A percentile compares a stretch with the other conserved stretches of the same genome.
Conservation (phyloP, 1,139 yeast genomes). For the Candida anutae region DNA sequence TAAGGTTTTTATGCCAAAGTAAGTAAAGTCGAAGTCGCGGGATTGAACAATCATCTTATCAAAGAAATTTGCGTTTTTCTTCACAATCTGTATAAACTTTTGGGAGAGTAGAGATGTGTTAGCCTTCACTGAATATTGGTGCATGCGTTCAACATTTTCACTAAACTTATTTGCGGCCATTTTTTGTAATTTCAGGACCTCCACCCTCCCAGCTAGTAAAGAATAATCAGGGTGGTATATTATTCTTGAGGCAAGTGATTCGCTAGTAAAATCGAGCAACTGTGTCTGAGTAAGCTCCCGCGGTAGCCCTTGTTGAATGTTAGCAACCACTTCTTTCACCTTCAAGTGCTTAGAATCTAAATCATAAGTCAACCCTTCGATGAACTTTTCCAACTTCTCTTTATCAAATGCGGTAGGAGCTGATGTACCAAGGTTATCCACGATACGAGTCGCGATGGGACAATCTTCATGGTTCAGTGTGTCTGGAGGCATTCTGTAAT, state of each 20-base stretch:
- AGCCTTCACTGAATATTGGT: constrained; percentile 8
- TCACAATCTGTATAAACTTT: constrained; percentile 23
- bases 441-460: constrained; percentile 1
- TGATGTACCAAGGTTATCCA: too few species aligned
- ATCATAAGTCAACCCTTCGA: constrained; percentile 10
- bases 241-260: constrained; percentile 37
- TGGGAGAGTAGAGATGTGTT: constrained; percentile 15
- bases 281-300: constrained; percentile 20
- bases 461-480: background rate
- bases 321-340: constrained; percentile 16
- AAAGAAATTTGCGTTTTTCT: constrained; percentile 22
- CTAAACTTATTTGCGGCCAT: constrained; percentile 21
- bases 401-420: constrained; percentile 10
- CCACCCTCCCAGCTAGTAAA: constrained; percentile 40
- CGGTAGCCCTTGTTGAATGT: constrained; percentile 25
- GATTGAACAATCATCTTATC: constrained; percentile 27
- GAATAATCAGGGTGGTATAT: constrained; percentile 42
- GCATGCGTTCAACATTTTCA: constrained; percentile 20
- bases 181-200: constrained; percentile 25
- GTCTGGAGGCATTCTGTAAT: too few species aligned
- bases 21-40: constrained; percentile 36
- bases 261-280: constrained; percentile 32
- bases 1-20: constrained; percentile 48
- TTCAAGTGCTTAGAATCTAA: constrained; percentile 15
- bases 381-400: constrained; percentile 9